Conservation (phyloP, 345 rosid species). For the Camelina hispida region DNA sequence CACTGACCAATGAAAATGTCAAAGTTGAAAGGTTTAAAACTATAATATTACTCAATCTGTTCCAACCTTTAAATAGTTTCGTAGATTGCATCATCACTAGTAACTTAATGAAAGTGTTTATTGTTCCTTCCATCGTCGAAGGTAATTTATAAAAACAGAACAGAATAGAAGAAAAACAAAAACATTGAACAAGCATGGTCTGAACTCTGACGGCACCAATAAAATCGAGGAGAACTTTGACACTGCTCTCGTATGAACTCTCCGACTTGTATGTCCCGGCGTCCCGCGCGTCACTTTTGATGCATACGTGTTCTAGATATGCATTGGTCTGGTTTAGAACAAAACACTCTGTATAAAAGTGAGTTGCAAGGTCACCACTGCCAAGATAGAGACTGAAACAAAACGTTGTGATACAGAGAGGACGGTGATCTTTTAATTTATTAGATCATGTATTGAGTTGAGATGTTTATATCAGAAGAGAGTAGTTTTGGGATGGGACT, state of each 20-base stretch:
- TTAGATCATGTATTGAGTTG: neutral
- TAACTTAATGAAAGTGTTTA: no score
- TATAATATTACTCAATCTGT: no score
- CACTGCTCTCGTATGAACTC: neutral
- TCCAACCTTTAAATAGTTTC: no score
- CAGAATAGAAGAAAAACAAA: no score
- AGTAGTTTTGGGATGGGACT: constrained; percentile 2
- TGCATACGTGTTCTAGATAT: neutral
- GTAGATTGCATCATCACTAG: no score
- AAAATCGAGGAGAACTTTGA: neutral
- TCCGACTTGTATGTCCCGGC: neutral
- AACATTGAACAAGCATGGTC: no score
- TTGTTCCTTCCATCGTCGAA: no score
- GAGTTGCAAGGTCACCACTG: neutral
- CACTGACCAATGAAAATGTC: no score
- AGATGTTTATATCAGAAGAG: neutral
- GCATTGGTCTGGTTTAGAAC: constrained; percentile 3
- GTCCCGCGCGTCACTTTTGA: neutral
- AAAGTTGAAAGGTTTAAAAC: no score
- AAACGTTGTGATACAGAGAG: neutral
- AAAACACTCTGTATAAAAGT: neutral
- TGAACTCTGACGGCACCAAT: neutral
- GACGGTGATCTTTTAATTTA: neutral
- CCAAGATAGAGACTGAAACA: neutral
- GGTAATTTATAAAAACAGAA: no score